phyloP scores from a whole-genome alignment of 257 asterid genomes.

The Vinca minor region DNA sequence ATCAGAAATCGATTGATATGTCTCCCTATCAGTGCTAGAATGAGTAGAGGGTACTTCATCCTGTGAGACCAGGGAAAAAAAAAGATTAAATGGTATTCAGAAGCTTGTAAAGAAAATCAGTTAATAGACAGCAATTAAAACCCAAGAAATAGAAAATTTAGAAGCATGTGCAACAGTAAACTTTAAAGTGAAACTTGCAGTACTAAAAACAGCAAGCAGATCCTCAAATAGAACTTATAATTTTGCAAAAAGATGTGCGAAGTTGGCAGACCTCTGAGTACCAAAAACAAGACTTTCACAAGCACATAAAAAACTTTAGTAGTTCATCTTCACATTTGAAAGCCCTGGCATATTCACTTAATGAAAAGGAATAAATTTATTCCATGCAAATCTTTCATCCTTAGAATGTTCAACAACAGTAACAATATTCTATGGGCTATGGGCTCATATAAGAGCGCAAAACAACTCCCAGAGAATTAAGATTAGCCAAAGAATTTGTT shows the following conservation, averaged over 20 bases:
- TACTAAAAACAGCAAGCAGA: not conserved
- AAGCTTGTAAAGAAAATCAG: not conserved
- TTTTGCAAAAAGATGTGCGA: not conserved
- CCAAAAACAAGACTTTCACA: not conserved
- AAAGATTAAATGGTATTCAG: not conserved
- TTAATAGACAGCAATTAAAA: not conserved
- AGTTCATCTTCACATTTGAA: not conserved
- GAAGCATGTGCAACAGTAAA: too few species aligned
- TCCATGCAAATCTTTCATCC: not conserved
- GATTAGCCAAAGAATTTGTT: not conserved
- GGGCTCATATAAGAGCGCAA: not conserved
- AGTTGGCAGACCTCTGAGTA: not conserved
- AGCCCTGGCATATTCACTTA: not conserved
- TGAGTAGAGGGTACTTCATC: constrained; percentile 43
- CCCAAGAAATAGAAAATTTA: not conserved
- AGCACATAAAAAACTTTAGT: not conserved
- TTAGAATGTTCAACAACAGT: not conserved
- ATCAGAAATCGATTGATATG: constrained; percentile 33
- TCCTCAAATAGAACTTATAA: too few species aligned
- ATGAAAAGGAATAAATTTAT: not conserved
- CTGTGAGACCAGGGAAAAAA: constrained; percentile 37
- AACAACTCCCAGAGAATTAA: not conserved
- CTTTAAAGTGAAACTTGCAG: not conserved
- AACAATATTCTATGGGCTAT: not conserved
- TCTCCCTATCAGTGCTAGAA: constrained; percentile 31